These are phyloP conservation scores for Lepiota brunneoincarnata DNA, from an alignment of 768 basidiomycete species.

Conservation along the genomic window DNA sequence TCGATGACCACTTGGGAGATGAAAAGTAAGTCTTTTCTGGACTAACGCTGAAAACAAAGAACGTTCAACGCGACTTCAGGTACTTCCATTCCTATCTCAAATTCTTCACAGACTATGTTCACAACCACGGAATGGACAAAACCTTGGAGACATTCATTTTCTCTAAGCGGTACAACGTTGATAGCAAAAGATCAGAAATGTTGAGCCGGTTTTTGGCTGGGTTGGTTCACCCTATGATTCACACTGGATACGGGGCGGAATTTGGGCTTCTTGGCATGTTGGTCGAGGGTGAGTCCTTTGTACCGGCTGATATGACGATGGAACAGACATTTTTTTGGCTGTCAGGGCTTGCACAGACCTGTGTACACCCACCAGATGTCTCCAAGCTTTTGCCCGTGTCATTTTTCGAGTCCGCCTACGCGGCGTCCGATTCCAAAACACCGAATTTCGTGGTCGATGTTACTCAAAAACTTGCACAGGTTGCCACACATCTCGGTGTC, in stretches of 20 bases:
- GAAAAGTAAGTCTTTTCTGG: slow-evolving; percentile 35
- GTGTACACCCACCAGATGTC: slow-evolving; percentile 37
- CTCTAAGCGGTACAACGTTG: slow-evolving; percentile 46
- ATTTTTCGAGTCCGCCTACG: slow-evolving; percentile 18
- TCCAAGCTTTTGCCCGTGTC: slow-evolving; percentile 23
- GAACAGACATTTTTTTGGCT: neutral
- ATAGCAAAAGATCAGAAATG: slow-evolving; percentile 37
- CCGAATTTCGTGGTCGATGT: neutral
- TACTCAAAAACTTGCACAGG: neutral
- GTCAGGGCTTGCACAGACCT: slow-evolving; percentile 55
- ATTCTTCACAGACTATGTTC: slow-evolving; percentile 47
- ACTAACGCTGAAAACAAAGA: neutral
- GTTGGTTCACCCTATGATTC: slow-evolving; percentile 64
- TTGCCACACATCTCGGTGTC: neutral
- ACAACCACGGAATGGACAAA: slow-evolving; percentile 38
- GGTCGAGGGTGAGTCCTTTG: slow-evolving; percentile 49
- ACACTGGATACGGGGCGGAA: slow-evolving; percentile 60
- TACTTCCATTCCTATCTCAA: slow-evolving; percentile 58
- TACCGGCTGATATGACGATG: neutral
- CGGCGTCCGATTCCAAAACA: neutral
- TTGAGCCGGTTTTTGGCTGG: slow-evolving; percentile 54
- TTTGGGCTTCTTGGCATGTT: slow-evolving; percentile 56
- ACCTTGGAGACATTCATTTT: slow-evolving; percentile 65
- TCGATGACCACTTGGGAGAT: slow-evolving; percentile 55
- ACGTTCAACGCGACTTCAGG: slow-evolving; percentile 26